A percentile compares a stretch with the other conserved stretches of the same genome.
Conservation (phyloP, 2,329 filamentous ascomycete species). For the Epichloe aotearoae region DNA sequence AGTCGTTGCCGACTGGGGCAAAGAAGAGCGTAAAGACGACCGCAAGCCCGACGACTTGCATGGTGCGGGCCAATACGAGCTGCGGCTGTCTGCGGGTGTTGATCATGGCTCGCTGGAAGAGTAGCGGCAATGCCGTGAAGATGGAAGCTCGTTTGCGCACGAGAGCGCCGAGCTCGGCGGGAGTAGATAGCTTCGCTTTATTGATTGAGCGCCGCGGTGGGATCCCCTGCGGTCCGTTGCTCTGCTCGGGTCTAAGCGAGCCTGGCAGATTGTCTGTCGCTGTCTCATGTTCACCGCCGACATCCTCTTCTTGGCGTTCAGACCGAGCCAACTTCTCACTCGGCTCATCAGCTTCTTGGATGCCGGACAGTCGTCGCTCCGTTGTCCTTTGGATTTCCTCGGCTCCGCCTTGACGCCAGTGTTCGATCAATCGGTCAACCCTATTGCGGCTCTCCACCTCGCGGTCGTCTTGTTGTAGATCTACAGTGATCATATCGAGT, state of each 20-base stretch:
- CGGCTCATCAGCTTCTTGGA: conserved; percentile 17
- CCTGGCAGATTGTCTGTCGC: too few species aligned
- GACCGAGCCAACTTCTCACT: conserved; percentile 5
- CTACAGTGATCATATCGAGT: conserved; percentile 62
- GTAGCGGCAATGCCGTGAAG: conserved; percentile 48
- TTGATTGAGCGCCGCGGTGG: conserved; percentile 28
- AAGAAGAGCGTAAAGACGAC: conserved; percentile 57
- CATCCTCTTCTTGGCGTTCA: not conserved
- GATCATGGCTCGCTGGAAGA: conserved; percentile 53
- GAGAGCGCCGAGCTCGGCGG: conserved; percentile 58
- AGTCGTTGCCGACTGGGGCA: conserved; percentile 55
- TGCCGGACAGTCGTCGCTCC: conserved; percentile 13
- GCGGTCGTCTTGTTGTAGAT: conserved; percentile 50
- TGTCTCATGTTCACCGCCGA: not conserved
- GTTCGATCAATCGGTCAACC: conserved; percentile 46
- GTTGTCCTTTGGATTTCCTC: conserved; percentile 4
- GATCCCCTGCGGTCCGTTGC: conserved; percentile 6
- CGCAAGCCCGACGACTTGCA: conserved; percentile 52
- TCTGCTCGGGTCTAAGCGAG: not conserved
- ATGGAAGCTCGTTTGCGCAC: conserved; percentile 51
- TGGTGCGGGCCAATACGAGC: conserved; percentile 49
- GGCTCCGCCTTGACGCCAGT: conserved; percentile 31
- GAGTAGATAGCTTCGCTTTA: conserved; percentile 42
- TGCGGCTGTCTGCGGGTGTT: conserved; percentile 56
- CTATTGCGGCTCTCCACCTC: conserved; percentile 50